phyloP scores from a whole-genome alignment of 208 protist species.

The Leishmania amazonensis region DNA sequence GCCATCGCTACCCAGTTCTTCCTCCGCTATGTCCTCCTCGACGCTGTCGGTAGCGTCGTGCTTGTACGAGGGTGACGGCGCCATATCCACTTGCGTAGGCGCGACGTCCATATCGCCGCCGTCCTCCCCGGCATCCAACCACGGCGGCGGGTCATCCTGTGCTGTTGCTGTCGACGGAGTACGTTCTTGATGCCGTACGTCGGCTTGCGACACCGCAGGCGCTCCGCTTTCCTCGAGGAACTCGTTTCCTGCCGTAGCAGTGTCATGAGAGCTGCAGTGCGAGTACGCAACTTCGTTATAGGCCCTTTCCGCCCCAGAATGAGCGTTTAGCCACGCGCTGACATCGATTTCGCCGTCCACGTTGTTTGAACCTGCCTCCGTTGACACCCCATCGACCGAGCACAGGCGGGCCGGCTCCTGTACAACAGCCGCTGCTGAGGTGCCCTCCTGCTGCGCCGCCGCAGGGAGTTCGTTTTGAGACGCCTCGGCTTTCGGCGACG shows the following conservation, averaged over 20 bases:
- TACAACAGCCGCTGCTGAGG: background rate
- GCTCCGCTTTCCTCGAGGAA: background rate
- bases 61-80: background rate
- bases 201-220: conserved; percentile 13
- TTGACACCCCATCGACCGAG: no score
- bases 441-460: background rate
- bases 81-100: background rate
- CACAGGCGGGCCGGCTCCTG: background rate
- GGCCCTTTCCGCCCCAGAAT: background rate
- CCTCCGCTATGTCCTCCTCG: conserved; percentile 21
- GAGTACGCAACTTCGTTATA: background rate
- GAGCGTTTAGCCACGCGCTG: conserved; percentile 24
- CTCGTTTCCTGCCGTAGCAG: background rate
- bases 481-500: background rate
- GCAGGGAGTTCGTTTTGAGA: background rate
- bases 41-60: conserved; percentile 4
- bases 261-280: background rate
- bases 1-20: conserved; percentile 16
- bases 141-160: conserved; percentile 24
- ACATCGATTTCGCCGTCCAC: conserved; percentile 16
- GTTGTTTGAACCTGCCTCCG: background rate
- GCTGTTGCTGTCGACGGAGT: background rate
- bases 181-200: conserved; percentile 10
- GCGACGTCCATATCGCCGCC: background rate
- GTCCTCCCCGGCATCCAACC: conserved; percentile 7